Evolutionary conservation across 2,329 filamentous ascomycete genomes (phyloP), one percentile per base, ranked within the genome.

Genomic region (Leptosphaerulina australis): DNA sequence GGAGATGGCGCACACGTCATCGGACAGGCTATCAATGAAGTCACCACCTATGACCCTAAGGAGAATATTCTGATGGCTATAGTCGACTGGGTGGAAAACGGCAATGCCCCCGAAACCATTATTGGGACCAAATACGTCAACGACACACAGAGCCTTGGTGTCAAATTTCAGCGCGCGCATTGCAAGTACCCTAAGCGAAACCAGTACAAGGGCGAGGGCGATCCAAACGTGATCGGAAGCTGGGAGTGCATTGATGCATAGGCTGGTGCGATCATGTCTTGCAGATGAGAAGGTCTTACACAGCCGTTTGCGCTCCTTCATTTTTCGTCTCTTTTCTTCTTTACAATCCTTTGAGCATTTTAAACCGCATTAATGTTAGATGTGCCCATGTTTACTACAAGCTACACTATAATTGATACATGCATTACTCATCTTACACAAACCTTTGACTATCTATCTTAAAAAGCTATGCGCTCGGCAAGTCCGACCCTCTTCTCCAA

Each of bases 51-150:
- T 9, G 69, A 77, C 12, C 69, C 74, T 0, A 60, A 73, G 5
- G 61, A 74, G 17, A 82, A 82, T 17, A 69, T 81, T 0, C 60
- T 82, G 14, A 71, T 76, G 44, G 75, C 77, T 0, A 64, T 82
- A 3, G 77, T 80, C 2, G 65, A 72, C 9, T 80, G 78, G 78
- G 77, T 80, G 1, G 78, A 74, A 50, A 66, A 72, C 8, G 68
- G 61, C 3, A 61, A 66, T 9, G 76, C 75, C 0, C 79, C 80
- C 0, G 75, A 78, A 20, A 66, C 67, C 0, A 35, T 74, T 8
- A 53, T 61, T 5, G 71, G 71, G 3, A 67, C 67, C 3, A 65
- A 59, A 47, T 71, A 54, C 31, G 61, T 70, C 2, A 67, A 72
- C 44, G 59, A 65, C 30, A 67, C 60, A 0, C n/a, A 60, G 30